A percentile compares a stretch with the other conserved stretches of the same genome.
Evolutionary conservation across 176 grass and related monocot species (phyloP).

Genomic region (Dendrocalamus sinicus): DNA sequence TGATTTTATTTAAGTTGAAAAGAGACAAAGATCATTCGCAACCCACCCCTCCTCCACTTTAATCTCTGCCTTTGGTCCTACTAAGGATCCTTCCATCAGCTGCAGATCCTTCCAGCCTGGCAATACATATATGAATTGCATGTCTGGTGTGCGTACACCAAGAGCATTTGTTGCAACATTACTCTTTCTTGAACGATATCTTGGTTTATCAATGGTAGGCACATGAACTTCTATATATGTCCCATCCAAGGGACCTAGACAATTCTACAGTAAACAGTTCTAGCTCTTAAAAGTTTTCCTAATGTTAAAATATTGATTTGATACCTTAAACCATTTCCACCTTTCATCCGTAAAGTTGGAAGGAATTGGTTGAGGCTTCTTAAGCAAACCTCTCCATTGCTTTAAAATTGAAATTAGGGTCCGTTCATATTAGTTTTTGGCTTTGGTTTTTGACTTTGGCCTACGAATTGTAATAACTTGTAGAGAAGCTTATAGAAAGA

Average conservation of each 20-base stretch:
- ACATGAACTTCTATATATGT: conserved; percentile 6
- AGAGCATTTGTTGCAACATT: neutral
- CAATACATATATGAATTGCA: neutral
- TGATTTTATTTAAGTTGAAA: too few species aligned
- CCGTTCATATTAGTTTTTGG: too few species aligned
- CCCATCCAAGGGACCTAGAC: neutral
- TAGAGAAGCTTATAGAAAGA: too few species aligned
- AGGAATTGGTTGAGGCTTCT: conserved; percentile 2
- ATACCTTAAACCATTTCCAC: neutral
- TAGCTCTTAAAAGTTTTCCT: neutral
- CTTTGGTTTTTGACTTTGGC: too few species aligned
- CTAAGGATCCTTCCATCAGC: neutral
- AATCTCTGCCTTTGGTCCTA: too few species aligned
- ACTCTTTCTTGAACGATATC: conserved; percentile 9
- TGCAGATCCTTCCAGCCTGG: conserved; percentile 5
- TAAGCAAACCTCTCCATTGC: neutral
- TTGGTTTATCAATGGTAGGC: conserved; percentile 8
- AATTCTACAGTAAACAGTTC: neutral
- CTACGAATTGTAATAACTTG: too few species aligned
- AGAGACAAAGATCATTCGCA: too few species aligned
- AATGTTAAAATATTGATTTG: neutral
- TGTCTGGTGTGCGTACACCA: neutral
- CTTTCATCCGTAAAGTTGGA: neutral
- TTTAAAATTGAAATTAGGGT: neutral
- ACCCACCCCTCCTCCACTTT: too few species aligned